Evolutionary conservation across 2,329 filamentous ascomycete species (phyloP).

Genomic region (Alternaria novae-zelandiae): DNA sequence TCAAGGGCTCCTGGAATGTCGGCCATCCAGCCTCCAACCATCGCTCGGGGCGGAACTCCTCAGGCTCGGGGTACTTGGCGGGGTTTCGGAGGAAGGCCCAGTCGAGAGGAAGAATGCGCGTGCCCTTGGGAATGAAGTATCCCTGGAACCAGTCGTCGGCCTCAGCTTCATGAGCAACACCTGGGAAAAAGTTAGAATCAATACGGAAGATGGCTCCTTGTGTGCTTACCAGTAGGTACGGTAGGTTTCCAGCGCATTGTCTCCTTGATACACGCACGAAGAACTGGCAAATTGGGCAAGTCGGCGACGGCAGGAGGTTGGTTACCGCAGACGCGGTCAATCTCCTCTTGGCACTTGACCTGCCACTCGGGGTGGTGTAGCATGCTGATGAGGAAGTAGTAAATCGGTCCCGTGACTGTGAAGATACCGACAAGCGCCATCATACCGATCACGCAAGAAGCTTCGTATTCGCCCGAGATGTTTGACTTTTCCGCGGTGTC

Average conservation of each 20-base stretch:
- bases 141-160: slow-evolving; percentile 59
- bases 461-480: slow-evolving; percentile 48
- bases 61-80: slow-evolving; percentile 67
- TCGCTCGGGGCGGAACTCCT: slow-evolving; percentile 66
- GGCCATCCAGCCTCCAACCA: slow-evolving; percentile 69
- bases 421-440: slow-evolving; percentile 50
- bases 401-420: slow-evolving; percentile 47
- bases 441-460: slow-evolving; percentile 49
- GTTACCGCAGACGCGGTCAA: slow-evolving; percentile 37
- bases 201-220: slow-evolving; percentile 12
- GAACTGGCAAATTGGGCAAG: slow-evolving; percentile 51
- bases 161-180: slow-evolving; percentile 60
- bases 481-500: slow-evolving; percentile 50
- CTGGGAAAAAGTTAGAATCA: slow-evolving; percentile 30
- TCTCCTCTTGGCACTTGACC: slow-evolving; percentile 42
- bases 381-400: slow-evolving; percentile 48
- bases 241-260: slow-evolving; percentile 56
- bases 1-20: slow-evolving; percentile 69
- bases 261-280: slow-evolving; percentile 57
- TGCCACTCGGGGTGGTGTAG: slow-evolving; percentile 47
- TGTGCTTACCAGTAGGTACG: slow-evolving; percentile 50
- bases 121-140: slow-evolving; percentile 58
- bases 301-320: slow-evolving; percentile 45
- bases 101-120: slow-evolving; percentile 46
- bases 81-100: slow-evolving; percentile 55